Percentiles rank a stretch among this genome's conserved stretches.
phyloP scores from a whole-genome alignment of 2,329 filamentous ascomycete species.

The Epichloe elymi region DNA sequence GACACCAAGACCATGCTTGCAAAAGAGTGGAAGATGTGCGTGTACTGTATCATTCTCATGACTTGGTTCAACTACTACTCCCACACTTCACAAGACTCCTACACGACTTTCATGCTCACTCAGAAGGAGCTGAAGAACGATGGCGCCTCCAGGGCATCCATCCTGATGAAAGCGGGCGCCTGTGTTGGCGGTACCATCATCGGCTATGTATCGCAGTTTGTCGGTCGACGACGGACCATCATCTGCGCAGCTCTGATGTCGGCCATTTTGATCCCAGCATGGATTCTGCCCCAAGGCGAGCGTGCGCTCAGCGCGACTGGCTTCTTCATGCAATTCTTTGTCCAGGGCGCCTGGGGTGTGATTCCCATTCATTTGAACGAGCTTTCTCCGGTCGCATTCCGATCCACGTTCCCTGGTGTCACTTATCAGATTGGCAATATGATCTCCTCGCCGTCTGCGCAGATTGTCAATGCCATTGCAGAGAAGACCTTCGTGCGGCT shows the following conservation, averaged over 20 bases:
- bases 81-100: constrained; percentile 69
- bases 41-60: constrained; percentile 71
- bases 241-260: constrained; percentile 46
- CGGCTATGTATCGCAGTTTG: constrained; percentile 62
- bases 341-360: constrained; percentile 53
- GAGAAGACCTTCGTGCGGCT: constrained; percentile 46
- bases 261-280: constrained; percentile 52
- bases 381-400: constrained; percentile 55
- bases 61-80: constrained; percentile 65
- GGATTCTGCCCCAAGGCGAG: constrained; percentile 53
- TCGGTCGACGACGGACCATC: constrained; percentile 60
- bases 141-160: constrained; percentile 58
- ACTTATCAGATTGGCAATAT: constrained; percentile 67
- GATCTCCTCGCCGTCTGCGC: constrained; percentile 57
- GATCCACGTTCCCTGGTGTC: constrained; percentile 56
- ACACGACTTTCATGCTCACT: constrained; percentile 67
- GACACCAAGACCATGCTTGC: constrained; percentile 56
- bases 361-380: constrained; percentile 65
- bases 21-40: constrained; percentile 61
- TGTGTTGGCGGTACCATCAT: constrained; percentile 61
- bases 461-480: constrained; percentile 65
- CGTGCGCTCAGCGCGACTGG: constrained; percentile 46
- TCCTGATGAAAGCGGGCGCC: constrained; percentile 68
- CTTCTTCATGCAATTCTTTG: constrained; percentile 58
- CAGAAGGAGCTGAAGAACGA: constrained; percentile 56